These are phyloP conservation scores for Phytophthora idaei DNA, from an alignment of 352 stramenopile species.

Conservation along the genomic window DNA sequence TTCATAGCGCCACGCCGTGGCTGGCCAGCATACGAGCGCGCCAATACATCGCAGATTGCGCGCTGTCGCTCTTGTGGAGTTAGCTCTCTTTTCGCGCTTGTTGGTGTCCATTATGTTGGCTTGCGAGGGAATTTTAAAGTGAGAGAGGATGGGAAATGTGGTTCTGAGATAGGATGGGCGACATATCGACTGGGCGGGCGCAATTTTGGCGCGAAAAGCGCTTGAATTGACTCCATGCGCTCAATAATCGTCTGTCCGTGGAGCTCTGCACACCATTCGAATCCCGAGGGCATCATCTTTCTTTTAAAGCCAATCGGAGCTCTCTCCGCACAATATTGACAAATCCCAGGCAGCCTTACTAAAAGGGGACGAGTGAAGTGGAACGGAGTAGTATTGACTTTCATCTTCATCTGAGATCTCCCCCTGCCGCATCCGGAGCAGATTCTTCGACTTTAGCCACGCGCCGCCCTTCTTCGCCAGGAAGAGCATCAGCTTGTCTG, in stretches of 20 bases:
- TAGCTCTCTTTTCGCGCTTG: not conserved
- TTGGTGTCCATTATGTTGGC: not conserved
- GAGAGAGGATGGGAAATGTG: not conserved
- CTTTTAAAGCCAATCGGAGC: not conserved
- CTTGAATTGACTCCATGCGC: not conserved
- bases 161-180: too few species aligned
- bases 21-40: not conserved
- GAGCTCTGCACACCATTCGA: not conserved
- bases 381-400: too few species aligned
- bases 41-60: not conserved
- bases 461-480: too few species aligned
- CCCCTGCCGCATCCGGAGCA: too few species aligned
- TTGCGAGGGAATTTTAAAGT: not conserved
- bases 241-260: not conserved
- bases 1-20: not conserved
- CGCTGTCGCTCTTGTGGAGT: not conserved
- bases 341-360: too few species aligned
- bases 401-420: too few species aligned
- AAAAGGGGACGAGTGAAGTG: too few species aligned
- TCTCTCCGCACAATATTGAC: not conserved
- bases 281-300: not conserved
- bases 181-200: not conserved
- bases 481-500: too few species aligned
- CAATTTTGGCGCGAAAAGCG: not conserved
- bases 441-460: too few species aligned